These are phyloP conservation scores for Neofusicoccum ribis DNA, from an alignment of 2,329 filamentous ascomycete genomes.

Conservation along the genomic window DNA sequence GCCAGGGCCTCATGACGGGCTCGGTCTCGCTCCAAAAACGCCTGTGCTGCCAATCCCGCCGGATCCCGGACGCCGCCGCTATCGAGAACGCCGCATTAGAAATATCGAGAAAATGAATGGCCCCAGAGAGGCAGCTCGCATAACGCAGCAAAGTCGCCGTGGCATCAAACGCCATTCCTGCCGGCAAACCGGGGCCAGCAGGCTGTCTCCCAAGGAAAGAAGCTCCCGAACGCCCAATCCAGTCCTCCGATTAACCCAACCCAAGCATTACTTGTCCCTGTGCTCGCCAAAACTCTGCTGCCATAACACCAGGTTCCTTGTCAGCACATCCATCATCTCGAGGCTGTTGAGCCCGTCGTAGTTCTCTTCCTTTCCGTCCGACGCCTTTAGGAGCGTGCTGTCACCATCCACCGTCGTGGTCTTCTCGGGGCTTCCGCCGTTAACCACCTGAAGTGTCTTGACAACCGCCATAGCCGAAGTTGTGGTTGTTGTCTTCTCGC, in stretches of 20 bases:
- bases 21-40: slow-evolving; percentile 7
- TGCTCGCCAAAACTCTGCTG: slow-evolving; percentile 54
- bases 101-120: neutral
- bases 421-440: slow-evolving; percentile 20
- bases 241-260: neutral
- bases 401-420: slow-evolving; percentile 19
- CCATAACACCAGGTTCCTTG: slow-evolving; percentile 79
- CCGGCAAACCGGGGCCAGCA: neutral
- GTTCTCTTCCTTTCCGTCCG: slow-evolving; percentile 39
- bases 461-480: slow-evolving; percentile 29
- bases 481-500: slow-evolving; percentile 41
- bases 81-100: neutral
- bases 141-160: neutral
- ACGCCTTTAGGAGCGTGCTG: slow-evolving; percentile 18
- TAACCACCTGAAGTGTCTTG: slow-evolving; percentile 26
- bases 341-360: slow-evolving; percentile 77
- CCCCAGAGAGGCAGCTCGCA: neutral
- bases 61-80: neutral
- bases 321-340: slow-evolving; percentile 90
- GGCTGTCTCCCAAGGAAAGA: neutral
- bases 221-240: neutral
- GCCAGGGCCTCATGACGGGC: neutral
- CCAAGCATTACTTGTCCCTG: slow-evolving; percentile 11
- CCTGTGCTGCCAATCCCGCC: slow-evolving; percentile 7
- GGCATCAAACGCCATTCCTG: neutral